Evolutionary conservation across 352 stramenopile genomes (phyloP).

Genomic region (Phytophthora lateralis): DNA sequence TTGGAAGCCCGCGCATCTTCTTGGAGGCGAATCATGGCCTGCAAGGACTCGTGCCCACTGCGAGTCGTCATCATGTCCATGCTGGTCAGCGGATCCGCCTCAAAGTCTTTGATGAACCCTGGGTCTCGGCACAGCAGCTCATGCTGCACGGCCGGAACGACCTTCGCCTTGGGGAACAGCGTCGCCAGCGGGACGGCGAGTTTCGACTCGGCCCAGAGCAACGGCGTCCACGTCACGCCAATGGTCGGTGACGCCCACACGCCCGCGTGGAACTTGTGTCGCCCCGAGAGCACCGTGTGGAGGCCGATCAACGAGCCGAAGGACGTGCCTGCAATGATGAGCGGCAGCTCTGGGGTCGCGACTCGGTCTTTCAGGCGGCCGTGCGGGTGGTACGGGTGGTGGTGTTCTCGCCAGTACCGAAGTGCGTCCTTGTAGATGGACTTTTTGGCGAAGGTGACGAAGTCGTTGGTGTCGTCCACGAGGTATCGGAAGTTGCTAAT

Average conservation of each 20-base stretch:
- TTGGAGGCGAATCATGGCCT: slow-evolving; percentile 42
- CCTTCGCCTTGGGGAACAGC: slow-evolving; percentile 36
- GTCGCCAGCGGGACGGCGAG: slow-evolving; percentile 29
- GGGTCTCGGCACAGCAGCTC: slow-evolving; percentile 45
- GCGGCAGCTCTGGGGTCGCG: slow-evolving; percentile 17
- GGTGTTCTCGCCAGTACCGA: slow-evolving; percentile 34
- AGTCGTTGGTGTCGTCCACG: slow-evolving; percentile 46
- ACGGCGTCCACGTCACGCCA: slow-evolving; percentile 38
- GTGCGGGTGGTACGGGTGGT: slow-evolving; percentile 34
- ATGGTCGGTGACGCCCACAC: slow-evolving; percentile 43
- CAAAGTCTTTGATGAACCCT: slow-evolving; percentile 40
- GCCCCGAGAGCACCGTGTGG: slow-evolving; percentile 42
- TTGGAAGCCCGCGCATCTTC: slow-evolving; percentile 34
- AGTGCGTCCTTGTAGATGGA: slow-evolving; percentile 29
- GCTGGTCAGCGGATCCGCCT: slow-evolving; percentile 42
- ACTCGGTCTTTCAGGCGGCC: slow-evolving; percentile 14
- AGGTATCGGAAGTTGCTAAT: slow-evolving; percentile 37
- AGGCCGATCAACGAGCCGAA: slow-evolving; percentile 44
- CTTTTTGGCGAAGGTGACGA: slow-evolving; percentile 41
- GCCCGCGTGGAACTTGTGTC: slow-evolving; percentile 41
- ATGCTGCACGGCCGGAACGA: slow-evolving; percentile 40
- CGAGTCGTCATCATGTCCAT: slow-evolving; percentile 44
- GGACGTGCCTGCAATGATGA: slow-evolving; percentile 42
- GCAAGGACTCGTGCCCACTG: slow-evolving; percentile 40
- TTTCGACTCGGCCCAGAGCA: slow-evolving; percentile 34